phyloP scores from a whole-genome alignment of 805 yeast species.

The Lipomyces oligophaga region DNA sequence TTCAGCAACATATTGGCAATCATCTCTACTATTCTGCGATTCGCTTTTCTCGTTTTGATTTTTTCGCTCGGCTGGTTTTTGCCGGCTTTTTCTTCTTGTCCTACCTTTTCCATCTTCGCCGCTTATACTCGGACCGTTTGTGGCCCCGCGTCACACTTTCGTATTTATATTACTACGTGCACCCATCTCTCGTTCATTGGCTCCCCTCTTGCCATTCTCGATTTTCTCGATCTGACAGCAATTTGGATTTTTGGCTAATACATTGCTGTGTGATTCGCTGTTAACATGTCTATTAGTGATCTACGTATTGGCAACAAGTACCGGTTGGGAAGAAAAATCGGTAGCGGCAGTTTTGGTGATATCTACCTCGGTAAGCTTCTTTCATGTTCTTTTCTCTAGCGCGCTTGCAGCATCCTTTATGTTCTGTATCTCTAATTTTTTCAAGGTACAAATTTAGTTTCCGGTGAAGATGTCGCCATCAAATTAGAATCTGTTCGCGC shows the following conservation, averaged over 20 bases:
- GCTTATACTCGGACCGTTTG: no score
- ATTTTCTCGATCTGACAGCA: background rate
- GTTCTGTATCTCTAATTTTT: background rate
- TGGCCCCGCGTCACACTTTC: no score
- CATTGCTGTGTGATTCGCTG: background rate
- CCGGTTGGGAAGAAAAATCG: conserved; percentile 91
- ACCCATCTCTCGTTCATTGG: background rate
- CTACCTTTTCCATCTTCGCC: no score
- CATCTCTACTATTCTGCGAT: no score
- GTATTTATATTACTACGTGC: background rate
- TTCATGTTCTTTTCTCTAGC: background rate
- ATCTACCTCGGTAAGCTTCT: conserved; percentile 60
- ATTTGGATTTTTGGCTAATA: background rate
- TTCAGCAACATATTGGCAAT: no score
- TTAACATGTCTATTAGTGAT: conserved; percentile 40
- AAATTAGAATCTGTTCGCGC: conserved; percentile 86
- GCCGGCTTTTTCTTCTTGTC: no score
- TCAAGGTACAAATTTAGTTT: conserved; percentile 77
- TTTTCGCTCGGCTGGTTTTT: no score
- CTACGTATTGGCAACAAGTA: conserved; percentile 90
- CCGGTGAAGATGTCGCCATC: conserved; percentile 97
- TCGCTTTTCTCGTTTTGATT: no score
- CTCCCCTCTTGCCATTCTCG: background rate
- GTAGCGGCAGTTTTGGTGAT: conserved; percentile 97
- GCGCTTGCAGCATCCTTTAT: background rate